Conservation (phyloP, 148 eudicot species). For the Chenopodium suecicum region DNA sequence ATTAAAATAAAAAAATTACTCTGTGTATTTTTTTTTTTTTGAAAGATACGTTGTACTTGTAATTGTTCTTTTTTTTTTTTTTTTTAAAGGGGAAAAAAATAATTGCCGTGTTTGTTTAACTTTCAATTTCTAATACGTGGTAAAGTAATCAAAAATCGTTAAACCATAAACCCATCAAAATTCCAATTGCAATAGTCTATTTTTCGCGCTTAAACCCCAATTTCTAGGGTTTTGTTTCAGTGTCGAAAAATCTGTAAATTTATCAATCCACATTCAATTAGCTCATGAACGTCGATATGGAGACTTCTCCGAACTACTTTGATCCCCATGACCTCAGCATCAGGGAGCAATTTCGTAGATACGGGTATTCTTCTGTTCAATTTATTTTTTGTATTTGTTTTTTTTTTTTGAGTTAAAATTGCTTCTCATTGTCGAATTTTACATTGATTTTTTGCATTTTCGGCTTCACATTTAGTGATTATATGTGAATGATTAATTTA, state of each 20-base stretch:
- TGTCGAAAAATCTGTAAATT: background rate
- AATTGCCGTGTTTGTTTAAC: too few relatives aligned
- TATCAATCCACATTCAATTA: background rate
- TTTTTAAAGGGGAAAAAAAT: too few relatives aligned
- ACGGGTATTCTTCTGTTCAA: constrained; percentile 44
- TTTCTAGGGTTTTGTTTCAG: constrained; percentile 27
- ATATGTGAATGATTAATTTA: background rate
- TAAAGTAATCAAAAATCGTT: background rate
- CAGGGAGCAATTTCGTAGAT: constrained; percentile 86
- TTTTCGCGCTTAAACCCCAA: constrained; percentile 28
- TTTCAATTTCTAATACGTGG: too few relatives aligned
- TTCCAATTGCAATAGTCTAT: background rate
- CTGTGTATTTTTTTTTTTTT: too few relatives aligned
- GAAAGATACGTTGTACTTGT: too few relatives aligned
- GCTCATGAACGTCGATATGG: constrained; percentile 70
- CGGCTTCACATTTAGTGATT: background rate
- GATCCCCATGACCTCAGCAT: constrained; percentile 64
- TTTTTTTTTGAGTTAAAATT: constrained; percentile 11
- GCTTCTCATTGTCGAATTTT: constrained; percentile 9
- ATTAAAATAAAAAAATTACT: too few relatives aligned
- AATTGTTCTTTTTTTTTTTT: too few relatives aligned
- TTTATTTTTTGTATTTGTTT: background rate
- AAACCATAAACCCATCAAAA: constrained; percentile 18
- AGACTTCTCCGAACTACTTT: constrained; percentile 70
- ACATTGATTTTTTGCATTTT: background rate